Conservation (phyloP, 345 rosid genomes). For the Hibiscus trionum region DNA sequence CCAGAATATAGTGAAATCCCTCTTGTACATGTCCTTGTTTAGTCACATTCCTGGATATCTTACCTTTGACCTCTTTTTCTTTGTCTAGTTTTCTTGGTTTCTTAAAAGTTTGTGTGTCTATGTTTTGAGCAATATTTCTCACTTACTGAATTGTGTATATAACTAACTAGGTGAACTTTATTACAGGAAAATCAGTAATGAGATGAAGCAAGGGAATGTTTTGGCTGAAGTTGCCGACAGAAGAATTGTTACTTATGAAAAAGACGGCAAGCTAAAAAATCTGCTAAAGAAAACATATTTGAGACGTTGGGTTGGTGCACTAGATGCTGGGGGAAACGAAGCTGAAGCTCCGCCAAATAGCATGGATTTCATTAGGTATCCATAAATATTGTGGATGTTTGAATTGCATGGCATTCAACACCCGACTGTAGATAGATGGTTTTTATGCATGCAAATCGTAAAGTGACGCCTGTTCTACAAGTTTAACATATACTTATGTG, state of each 20-base stretch:
- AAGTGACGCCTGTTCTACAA: neutral
- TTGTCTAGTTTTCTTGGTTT: neutral
- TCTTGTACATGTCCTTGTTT: neutral
- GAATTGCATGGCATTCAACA: neutral
- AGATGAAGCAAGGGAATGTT: constrained; percentile 35
- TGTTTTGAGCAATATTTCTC: neutral
- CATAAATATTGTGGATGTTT: constrained; percentile 5
- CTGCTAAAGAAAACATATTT: constrained; percentile 75
- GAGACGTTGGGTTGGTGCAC: constrained; percentile 60
- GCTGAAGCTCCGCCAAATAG: constrained; percentile 26
- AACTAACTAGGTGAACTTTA: neutral
- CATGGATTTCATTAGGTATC: constrained; percentile 75
- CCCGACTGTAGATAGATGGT: constrained; percentile 6
- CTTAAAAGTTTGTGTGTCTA: neutral
- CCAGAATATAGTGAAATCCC: neutral
- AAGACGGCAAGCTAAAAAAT: constrained; percentile 23
- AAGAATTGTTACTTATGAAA: constrained; percentile 31
- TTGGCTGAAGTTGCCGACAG: constrained; percentile 25
- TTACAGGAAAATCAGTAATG: constrained; percentile 45
- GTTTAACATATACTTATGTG: neutral
- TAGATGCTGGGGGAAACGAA: constrained; percentile 48
- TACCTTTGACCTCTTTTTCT: neutral
- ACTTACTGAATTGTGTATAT: constrained; percentile 1
- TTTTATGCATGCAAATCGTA: neutral
- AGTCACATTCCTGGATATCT: neutral